phyloP scores from a whole-genome alignment of 2,329 filamentous ascomycete species.

The Pseudomassariella vexata region DNA sequence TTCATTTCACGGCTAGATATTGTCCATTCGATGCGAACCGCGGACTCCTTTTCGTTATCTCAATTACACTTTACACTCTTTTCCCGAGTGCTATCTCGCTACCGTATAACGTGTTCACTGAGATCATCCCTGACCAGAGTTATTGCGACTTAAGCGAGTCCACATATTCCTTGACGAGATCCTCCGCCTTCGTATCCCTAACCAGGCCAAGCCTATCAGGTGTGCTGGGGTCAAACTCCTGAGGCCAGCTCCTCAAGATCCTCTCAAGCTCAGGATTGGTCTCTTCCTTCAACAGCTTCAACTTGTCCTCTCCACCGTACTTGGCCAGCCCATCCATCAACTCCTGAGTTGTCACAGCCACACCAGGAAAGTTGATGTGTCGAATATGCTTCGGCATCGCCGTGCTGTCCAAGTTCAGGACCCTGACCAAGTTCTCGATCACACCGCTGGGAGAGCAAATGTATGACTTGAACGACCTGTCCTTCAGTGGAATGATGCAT shows the following conservation, averaged over 20 bases:
- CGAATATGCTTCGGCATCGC: conserved; percentile 40
- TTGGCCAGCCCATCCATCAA: conserved; percentile 52
- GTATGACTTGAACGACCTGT: conserved; percentile 45
- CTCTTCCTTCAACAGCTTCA: conserved; percentile 48
- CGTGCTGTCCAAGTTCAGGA: conserved; percentile 30
- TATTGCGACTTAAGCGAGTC: conserved; percentile 23
- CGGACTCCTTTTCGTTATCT: no score
- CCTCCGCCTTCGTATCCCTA: conserved; percentile 45
- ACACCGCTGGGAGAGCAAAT: conserved; percentile 47
- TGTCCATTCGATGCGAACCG: no score
- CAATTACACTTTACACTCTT: no score
- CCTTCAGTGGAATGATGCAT: conserved; percentile 46
- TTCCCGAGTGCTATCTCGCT: no score
- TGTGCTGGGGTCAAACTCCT: conserved; percentile 47
- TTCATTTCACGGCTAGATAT: conserved; percentile 27
- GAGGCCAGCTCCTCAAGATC: conserved; percentile 56
- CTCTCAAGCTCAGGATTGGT: conserved; percentile 46
- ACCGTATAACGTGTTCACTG: no score
- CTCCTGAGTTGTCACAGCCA: conserved; percentile 52
- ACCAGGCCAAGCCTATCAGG: conserved; percentile 45
- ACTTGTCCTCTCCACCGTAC: conserved; percentile 48
- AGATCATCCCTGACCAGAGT: no score
- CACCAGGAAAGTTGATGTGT: conserved; percentile 52
- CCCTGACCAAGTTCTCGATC: conserved; percentile 46
- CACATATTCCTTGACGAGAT: conserved; percentile 51